A percentile compares a stretch with the other conserved stretches of the same genome.
Evolutionary conservation across 1,139 yeast species (phyloP).

Genomic region (Hansenula sp.): DNA sequence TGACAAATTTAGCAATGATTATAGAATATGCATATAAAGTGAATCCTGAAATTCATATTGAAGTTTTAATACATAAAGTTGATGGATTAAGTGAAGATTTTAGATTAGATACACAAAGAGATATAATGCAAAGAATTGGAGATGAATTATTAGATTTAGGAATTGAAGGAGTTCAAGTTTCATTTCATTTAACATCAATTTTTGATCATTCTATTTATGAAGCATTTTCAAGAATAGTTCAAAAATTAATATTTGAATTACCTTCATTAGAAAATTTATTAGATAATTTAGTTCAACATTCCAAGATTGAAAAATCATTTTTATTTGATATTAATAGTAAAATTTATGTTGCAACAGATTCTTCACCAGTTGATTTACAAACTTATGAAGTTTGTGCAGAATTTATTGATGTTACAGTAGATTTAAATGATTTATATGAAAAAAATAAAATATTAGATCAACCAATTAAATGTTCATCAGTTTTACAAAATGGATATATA

Average conservation of each 20-base stretch:
- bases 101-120: conserved; percentile 90
- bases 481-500: conserved; percentile 75
- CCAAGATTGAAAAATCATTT: conserved; percentile 88
- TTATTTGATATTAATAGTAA: conserved; percentile 91
- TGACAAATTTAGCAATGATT: conserved; percentile 83
- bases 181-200: conserved; percentile 87
- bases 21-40: conserved; percentile 84
- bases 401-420: conserved; percentile 90
- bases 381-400: conserved; percentile 97
- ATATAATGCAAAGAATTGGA: conserved; percentile 92
- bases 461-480: conserved; percentile 63
- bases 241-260: conserved; percentile 82
- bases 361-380: conserved; percentile 92
- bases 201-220: conserved; percentile 96
- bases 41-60: conserved; percentile 83
- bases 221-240: conserved; percentile 90
- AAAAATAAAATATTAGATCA: conserved; percentile 23
- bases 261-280: conserved; percentile 86
- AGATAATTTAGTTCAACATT: conserved; percentile 84
- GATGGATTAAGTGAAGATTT: conserved; percentile 95
- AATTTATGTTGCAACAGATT: conserved; percentile 93
- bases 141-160: conserved; percentile 90
- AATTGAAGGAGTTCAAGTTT: conserved; percentile 84
- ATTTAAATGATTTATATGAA: conserved; percentile 70
- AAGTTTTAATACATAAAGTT: conserved; percentile 89